phyloP scores from a whole-genome alignment of 1,284 basidiomycete genomes.

The Leccinum pseudoinsigne region DNA sequence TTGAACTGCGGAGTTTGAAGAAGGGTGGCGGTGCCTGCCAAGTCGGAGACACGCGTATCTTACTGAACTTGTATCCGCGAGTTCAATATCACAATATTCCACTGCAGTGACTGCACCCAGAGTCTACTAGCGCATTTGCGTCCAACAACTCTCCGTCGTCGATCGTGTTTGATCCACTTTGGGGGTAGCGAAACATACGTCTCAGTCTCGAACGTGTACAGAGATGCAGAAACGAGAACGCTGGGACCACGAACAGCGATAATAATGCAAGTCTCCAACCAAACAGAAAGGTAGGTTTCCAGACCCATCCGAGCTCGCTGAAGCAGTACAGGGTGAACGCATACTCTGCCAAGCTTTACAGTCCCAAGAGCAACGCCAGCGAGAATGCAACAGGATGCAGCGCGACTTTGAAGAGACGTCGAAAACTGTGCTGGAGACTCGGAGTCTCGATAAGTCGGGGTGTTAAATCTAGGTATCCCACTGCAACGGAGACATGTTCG shows the following conservation, averaged over 20 bases:
- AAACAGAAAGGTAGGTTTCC: constrained; percentile 20
- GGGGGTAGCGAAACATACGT: constrained; percentile 13
- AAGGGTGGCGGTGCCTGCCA: neutral
- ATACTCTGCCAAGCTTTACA: constrained; percentile 18
- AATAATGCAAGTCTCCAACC: constrained; percentile 23
- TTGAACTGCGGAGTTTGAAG: neutral
- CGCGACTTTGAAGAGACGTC: neutral
- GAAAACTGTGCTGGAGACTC: neutral
- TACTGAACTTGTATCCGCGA: neutral
- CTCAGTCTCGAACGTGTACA: neutral
- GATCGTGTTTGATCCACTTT: constrained; percentile 7
- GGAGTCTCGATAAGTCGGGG: neutral
- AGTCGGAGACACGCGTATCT: neutral
- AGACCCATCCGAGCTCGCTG: neutral
- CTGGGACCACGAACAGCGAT: constrained; percentile 15
- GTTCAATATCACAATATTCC: neutral
- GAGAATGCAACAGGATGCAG: neutral
- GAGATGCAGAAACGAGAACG: constrained; percentile 13
- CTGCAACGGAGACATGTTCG: neutral
- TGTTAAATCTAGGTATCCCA: neutral
- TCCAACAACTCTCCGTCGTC: neutral
- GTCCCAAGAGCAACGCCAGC: constrained; percentile 3
- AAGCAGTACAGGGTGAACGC: constrained; percentile 13
- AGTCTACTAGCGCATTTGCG: neutral
- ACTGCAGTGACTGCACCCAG: too few relatives aligned